Conservation (phyloP, 345 rosid genomes). For the Crucihimalaya himalaica region DNA sequence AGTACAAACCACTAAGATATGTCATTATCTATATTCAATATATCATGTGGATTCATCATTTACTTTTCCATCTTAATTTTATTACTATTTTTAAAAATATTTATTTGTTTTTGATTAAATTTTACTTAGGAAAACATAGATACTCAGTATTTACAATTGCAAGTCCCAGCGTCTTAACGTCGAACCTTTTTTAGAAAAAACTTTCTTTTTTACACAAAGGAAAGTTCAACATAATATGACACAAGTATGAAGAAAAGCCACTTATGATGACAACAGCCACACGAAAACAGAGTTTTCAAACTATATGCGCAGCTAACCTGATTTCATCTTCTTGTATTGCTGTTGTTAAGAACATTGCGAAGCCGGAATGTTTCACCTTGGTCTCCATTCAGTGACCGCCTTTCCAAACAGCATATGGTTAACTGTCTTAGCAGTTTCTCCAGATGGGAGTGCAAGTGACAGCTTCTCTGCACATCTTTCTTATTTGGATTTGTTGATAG, state of each 20-base stretch:
- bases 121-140: too few relatives aligned
- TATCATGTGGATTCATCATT: too few relatives aligned
- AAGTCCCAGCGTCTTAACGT: not conserved
- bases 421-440: slow-evolving; percentile 85
- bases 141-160: too few relatives aligned
- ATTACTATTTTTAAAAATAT: too few relatives aligned
- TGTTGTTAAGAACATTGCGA: slow-evolving; percentile 50
- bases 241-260: slow-evolving; percentile 37
- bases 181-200: not conserved
- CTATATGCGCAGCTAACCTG: slow-evolving; percentile 26
- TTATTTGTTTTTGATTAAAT: too few relatives aligned
- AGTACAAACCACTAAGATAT: too few relatives aligned
- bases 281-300: slow-evolving; percentile 12
- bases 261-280: not conserved
- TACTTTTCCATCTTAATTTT: too few relatives aligned
- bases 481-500: slow-evolving; percentile 68
- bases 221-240: slow-evolving; percentile 25
- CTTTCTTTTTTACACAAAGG: not conserved
- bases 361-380: slow-evolving; percentile 87
- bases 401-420: slow-evolving; percentile 74
- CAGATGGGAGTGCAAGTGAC: slow-evolving; percentile 63
- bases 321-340: slow-evolving; percentile 39
- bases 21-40: too few relatives aligned
- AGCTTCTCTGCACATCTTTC: slow-evolving; percentile 42
- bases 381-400: slow-evolving; percentile 67